Evolutionary conservation across 176 grass and related monocot species (phyloP).

Genomic region (Typha latifolia): DNA sequence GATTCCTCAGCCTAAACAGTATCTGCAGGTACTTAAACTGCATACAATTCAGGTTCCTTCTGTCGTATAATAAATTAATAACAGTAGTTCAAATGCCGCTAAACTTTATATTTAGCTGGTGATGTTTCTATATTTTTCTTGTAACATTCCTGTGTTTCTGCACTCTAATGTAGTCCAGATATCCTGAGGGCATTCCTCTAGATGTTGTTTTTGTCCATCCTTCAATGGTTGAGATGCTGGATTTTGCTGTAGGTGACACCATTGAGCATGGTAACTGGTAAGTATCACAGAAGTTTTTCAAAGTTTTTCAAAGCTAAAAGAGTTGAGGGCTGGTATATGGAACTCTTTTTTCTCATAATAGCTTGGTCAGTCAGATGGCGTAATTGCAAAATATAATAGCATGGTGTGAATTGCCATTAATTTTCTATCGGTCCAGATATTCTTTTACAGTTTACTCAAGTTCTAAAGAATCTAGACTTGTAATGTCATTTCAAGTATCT

Average conservation of each 20-base stretch:
- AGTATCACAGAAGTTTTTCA: constrained; percentile 11
- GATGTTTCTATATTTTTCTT: neutral
- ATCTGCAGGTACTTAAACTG: constrained; percentile 71
- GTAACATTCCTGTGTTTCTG: neutral
- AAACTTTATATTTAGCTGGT: neutral
- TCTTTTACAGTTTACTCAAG: no score
- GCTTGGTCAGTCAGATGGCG: no score
- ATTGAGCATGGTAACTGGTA: constrained; percentile 86
- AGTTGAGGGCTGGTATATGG: no score
- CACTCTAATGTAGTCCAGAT: constrained; percentile 48
- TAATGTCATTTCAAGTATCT: no score
- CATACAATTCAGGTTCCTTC: neutral
- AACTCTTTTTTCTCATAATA: no score
- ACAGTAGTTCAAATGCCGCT: neutral
- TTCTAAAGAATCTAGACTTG: no score
- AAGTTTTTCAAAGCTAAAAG: neutral
- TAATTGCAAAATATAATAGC: no score
- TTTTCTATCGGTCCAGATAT: no score
- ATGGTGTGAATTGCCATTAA: no score
- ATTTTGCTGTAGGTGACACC: constrained; percentile 77
- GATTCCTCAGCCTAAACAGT: constrained; percentile 95
- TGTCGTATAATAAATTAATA: neutral
- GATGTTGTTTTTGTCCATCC: constrained; percentile 88
- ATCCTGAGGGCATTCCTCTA: constrained; percentile 87
- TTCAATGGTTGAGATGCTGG: constrained; percentile 90